phyloP scores from a whole-genome alignment of 345 rosid species.

The Lepidium sativum region DNA sequence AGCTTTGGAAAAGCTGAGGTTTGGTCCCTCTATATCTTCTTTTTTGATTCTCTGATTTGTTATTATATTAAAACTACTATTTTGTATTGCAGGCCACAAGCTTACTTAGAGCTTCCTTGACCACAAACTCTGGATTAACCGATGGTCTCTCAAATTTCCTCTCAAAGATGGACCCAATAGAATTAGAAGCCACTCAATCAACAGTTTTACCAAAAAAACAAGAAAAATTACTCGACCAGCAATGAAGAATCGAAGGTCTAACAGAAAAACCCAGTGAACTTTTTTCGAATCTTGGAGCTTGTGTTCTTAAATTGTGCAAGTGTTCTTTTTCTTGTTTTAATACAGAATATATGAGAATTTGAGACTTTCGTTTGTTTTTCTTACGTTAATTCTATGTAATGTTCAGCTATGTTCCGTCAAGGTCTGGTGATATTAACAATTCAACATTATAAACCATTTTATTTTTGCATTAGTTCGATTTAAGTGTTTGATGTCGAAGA shows the following conservation, averaged over 20 bases:
- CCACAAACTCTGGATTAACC: background rate
- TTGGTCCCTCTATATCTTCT: background rate
- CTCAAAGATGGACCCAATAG: background rate
- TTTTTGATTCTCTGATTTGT: background rate
- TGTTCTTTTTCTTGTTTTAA: too few relatives aligned
- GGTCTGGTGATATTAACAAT: too few relatives aligned
- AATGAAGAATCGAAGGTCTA: too few relatives aligned
- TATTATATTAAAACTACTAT: background rate
- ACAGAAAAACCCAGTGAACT: too few relatives aligned
- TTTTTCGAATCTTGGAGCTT: too few relatives aligned
- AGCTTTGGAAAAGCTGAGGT: conserved; percentile 12
- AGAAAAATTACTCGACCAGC: too few relatives aligned
- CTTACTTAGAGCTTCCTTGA: conserved; percentile 13
- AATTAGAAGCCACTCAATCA: background rate
- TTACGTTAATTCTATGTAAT: too few relatives aligned
- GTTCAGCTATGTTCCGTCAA: too few relatives aligned
- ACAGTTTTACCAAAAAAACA: background rate
- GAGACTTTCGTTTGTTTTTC: too few relatives aligned
- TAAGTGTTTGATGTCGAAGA: background rate
- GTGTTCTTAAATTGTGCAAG: too few relatives aligned
- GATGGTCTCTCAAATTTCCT: background rate
- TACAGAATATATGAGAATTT: too few relatives aligned
- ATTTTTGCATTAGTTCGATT: background rate
- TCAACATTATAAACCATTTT: too few relatives aligned
- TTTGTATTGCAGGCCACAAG: background rate